These are phyloP conservation scores for Saturnispora zaruensis DNA, from an alignment of 805 yeast species.

Conservation along the genomic window DNA sequence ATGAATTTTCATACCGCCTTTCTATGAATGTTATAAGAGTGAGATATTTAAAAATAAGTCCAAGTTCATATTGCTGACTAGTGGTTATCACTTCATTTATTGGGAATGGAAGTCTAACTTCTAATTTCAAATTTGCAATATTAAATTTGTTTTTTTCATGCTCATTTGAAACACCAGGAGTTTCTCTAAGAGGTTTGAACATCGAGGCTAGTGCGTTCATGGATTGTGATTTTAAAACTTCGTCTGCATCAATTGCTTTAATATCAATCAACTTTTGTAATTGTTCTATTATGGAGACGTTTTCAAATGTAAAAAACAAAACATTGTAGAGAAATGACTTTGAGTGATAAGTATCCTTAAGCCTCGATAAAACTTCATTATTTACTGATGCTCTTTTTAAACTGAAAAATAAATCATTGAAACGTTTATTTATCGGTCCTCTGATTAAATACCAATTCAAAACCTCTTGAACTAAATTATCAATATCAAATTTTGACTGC, in stretches of 20 bases:
- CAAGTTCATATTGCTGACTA: constrained; percentile 68
- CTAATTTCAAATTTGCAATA: constrained; percentile 47
- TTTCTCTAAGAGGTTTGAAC: constrained; percentile 32
- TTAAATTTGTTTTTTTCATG: constrained; percentile 12
- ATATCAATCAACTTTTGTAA: constrained; percentile 45
- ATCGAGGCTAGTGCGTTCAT: constrained; percentile 36
- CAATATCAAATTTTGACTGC: background rate
- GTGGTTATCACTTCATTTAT: constrained; percentile 64
- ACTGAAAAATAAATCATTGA: background rate
- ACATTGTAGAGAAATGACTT: constrained; percentile 5
- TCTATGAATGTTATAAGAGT: constrained; percentile 55
- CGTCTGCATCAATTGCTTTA: constrained; percentile 46
- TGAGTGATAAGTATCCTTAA: background rate
- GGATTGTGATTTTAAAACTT: constrained; percentile 38
- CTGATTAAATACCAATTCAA: constrained; percentile 5
- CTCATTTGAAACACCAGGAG: constrained; percentile 8
- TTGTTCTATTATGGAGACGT: constrained; percentile 20
- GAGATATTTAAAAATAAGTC: constrained; percentile 66
- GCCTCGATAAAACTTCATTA: background rate
- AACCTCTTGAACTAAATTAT: background rate
- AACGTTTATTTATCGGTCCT: constrained; percentile 2
- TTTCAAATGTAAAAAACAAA: constrained; percentile 15
- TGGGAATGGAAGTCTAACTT: constrained; percentile 76
- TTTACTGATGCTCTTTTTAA: background rate
- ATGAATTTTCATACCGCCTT: constrained; percentile 50